Evolutionary conservation across 495 filamentous ascomycete species (phyloP).

Genomic region (Neurospora sp.): DNA sequence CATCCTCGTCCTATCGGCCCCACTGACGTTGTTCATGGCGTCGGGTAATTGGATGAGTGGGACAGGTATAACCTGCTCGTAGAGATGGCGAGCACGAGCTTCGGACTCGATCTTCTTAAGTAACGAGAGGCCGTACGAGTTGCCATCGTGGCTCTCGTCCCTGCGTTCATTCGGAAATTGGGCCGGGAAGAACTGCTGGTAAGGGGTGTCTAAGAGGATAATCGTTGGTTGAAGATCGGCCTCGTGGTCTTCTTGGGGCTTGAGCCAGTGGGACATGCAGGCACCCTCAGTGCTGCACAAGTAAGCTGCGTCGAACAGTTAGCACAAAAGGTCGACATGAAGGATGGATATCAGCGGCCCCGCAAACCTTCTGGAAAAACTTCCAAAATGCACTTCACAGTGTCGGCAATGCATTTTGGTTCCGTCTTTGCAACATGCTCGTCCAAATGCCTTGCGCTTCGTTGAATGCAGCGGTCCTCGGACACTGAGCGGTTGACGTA

Average conservation of each 20-base stretch:
- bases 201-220: slow-evolving; percentile 64
- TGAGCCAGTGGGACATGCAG: slow-evolving; percentile 58
- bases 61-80: slow-evolving; percentile 67
- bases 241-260: slow-evolving; percentile 53
- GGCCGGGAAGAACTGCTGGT: slow-evolving; percentile 36
- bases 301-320: slow-evolving; percentile 46
- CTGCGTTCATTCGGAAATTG: slow-evolving; percentile 23
- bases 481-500: slow-evolving; percentile 70
- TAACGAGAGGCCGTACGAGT: slow-evolving; percentile 57
- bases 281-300: slow-evolving; percentile 60
- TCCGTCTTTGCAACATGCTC: slow-evolving; percentile 11
- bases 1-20: slow-evolving; percentile 31
- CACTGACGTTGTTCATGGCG: slow-evolving; percentile 25
- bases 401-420: slow-evolving; percentile 32
- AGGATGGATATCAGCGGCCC: background rate
- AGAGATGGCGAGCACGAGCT: slow-evolving; percentile 57
- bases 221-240: slow-evolving; percentile 60
- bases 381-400: slow-evolving; percentile 35
- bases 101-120: slow-evolving; percentile 60
- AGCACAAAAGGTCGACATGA: slow-evolving; percentile 7
- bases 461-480: slow-evolving; percentile 39
- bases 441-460: background rate
- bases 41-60: slow-evolving; percentile 46
- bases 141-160: slow-evolving; percentile 34
- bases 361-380: slow-evolving; percentile 41